Conservation (phyloP, 495 filamentous ascomycete species). For the Staphylotrichum tortipilum region DNA sequence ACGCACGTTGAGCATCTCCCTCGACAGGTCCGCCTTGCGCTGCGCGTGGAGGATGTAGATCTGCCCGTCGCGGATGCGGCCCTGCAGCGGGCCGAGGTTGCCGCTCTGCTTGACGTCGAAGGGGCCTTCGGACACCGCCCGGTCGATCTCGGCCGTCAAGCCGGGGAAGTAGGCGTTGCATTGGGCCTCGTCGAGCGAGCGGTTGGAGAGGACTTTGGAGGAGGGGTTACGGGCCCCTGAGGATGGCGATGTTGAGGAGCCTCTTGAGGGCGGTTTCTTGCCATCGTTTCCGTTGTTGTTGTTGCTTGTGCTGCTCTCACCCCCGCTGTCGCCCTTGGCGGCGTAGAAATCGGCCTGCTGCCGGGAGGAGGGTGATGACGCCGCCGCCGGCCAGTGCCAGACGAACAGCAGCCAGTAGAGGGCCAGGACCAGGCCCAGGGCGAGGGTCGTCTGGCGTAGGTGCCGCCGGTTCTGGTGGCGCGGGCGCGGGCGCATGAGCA, state of each 20-base stretch:
- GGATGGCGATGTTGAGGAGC: no score
- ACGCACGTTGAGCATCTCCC: conserved; percentile 34
- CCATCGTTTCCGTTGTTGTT: no score
- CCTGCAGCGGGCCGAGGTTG: conserved; percentile 33
- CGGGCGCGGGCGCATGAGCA: conserved; percentile 7
- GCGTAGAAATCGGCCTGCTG: no score
- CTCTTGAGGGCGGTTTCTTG: no score
- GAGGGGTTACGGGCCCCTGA: no score
- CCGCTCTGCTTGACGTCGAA: conserved; percentile 33
- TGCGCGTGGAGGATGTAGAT: conserved; percentile 39
- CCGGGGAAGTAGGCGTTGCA: conserved; percentile 39
- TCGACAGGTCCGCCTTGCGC: conserved; percentile 27
- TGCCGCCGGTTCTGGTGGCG: conserved; percentile 23
- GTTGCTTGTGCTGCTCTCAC: no score
- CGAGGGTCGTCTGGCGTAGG: conserved; percentile 24
- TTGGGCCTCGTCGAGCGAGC: conserved; percentile 32
- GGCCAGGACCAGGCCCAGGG: conserved; percentile 23
- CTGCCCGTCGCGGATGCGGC: conserved; percentile 37
- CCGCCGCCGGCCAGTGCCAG: conserved; percentile 5
- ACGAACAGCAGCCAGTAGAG: conserved; percentile 33
- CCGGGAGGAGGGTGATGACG: not conserved
- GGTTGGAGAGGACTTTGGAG: conserved; percentile 28
- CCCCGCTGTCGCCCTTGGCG: no score
- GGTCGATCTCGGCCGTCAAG: conserved; percentile 37
- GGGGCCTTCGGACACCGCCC: conserved; percentile 34